Base-by-base conservation (phyloP, 352 stramenopile species). In the Aphanomyces astaci region DNA sequence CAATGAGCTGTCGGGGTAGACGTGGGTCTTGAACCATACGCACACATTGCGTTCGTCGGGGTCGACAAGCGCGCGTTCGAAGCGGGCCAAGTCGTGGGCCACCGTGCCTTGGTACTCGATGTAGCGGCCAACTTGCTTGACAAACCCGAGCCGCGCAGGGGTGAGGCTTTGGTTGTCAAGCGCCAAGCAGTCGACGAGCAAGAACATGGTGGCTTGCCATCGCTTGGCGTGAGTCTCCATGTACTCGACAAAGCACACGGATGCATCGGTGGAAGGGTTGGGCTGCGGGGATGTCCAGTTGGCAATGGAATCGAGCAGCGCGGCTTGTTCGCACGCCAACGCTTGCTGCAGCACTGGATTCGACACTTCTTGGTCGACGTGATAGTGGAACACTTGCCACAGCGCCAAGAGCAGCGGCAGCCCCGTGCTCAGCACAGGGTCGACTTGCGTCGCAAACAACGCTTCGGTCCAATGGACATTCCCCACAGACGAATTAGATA, bases 81-180 rank as follows among this genome's bases (percentile, higher is more conserved):
- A 92, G 10, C 86, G 81, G 11, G 86, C 83, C 24, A 91, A 67
- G 49, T 94, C 86, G 70, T 92, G 86, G 24, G 86, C 84, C 45
- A 94, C 79, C 54, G 83, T 91, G 63, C 84, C 86, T 72, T 94
- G 81, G 82, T 84, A 94, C 72, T 92, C 84, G 75, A 94, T 87
- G 76, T 90, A 89, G 72, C 86, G 83, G 57, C 86, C 86, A 22
- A 91, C 86, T 28, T 74, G 76, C 52, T 73, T 71, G 30, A 94
- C 71, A 53, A 86, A 87, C 40, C 82, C 73, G 30, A 94, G 76
- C 1, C 79, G 79, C 57, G 76, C 76, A 3, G 76, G 74, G 31
- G 82, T 92, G 63, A 90, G 63, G 30, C 79, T 67, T 39, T 90
- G 82, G 15, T 80, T 71, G 43, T 77, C 73, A 7, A 94, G 69